These are phyloP conservation scores for Chrysoporthe puriensis DNA, from an alignment of 2,329 filamentous ascomycete species.

Conservation along the genomic window DNA sequence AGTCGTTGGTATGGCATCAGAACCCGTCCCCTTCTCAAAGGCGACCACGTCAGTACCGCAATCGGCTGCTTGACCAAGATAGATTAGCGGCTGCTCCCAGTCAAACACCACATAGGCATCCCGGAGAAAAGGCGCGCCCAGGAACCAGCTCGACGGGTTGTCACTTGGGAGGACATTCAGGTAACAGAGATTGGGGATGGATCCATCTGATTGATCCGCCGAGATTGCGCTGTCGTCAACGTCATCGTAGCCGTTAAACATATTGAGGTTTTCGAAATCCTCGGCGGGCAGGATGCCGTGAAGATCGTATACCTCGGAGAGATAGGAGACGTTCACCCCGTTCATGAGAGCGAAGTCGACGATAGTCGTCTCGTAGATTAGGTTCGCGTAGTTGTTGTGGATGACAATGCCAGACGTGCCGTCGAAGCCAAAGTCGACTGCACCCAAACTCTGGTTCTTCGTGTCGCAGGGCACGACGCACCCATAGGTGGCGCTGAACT, in stretches of 20 bases:
- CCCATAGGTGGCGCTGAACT: neutral
- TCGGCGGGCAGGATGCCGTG: neutral
- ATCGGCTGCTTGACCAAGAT: neutral
- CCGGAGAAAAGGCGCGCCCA: neutral
- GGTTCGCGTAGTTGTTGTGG: neutral
- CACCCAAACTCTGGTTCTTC: neutral
- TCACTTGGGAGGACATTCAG: neutral
- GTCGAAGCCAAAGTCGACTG: neutral
- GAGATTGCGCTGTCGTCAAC: neutral
- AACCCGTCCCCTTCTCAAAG: neutral
- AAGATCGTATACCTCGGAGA: neutral
- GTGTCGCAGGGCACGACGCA: neutral
- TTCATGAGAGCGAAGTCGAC: neutral
- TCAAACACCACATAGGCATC: constrained; percentile 4
- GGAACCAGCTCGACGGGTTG: neutral
- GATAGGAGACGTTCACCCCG: neutral
- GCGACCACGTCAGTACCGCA: neutral
- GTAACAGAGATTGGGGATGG: constrained; percentile 1
- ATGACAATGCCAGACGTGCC: neutral
- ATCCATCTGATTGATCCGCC: neutral
- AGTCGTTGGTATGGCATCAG: neutral
- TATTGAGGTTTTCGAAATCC: neutral
- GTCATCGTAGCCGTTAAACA: neutral
- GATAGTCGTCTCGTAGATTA: neutral
- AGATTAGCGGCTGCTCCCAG: neutral